Percentiles rank a stretch among this genome's conserved stretches.
These are phyloP conservation scores for Penicillium malachiteum DNA, from an alignment of 495 filamentous ascomycete species.

Conservation along the genomic window DNA sequence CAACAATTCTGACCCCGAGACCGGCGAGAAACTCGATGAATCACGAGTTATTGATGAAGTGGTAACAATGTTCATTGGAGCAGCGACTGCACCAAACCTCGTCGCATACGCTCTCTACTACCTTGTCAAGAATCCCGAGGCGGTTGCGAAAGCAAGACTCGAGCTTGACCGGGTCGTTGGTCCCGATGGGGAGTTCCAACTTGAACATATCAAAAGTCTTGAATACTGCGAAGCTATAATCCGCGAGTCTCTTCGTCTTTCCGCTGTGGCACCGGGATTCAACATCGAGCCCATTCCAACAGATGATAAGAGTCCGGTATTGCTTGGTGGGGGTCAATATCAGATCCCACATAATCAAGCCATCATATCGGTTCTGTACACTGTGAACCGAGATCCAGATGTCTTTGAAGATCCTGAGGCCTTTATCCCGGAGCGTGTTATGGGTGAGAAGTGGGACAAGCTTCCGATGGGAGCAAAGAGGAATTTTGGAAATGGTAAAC, in stretches of 20 bases:
- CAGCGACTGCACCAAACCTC: slow-evolving; percentile 37
- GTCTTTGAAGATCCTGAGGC: slow-evolving; percentile 64
- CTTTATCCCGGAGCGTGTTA: slow-evolving; percentile 69
- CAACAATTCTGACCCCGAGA: slow-evolving; percentile 61
- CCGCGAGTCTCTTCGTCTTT: slow-evolving; percentile 70
- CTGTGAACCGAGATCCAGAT: slow-evolving; percentile 66
- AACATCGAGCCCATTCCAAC: slow-evolving; percentile 54
- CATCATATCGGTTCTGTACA: slow-evolving; percentile 61
- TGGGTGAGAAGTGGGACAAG: slow-evolving; percentile 60
- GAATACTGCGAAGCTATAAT: slow-evolving; percentile 65
- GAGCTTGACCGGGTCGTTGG: slow-evolving; percentile 37
- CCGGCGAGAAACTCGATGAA: slow-evolving; percentile 59
- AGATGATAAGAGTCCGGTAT: slow-evolving; percentile 50
- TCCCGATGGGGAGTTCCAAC: slow-evolving; percentile 25
- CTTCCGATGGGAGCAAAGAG: slow-evolving; percentile 63
- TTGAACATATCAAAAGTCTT: slow-evolving; percentile 62
- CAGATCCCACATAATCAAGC: slow-evolving; percentile 57
- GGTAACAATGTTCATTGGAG: slow-evolving; percentile 42
- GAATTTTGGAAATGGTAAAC: slow-evolving; percentile 68
- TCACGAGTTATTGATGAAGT: slow-evolving; percentile 64
- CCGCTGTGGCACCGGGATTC: slow-evolving; percentile 63
- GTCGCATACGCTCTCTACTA: slow-evolving; percentile 41
- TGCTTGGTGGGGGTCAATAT: slow-evolving; percentile 65
- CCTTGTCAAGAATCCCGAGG: slow-evolving; percentile 32
- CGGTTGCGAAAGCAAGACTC: slow-evolving; percentile 31